Percentiles rank a stretch among this genome's conserved stretches.
Evolutionary conservation across 331 rosid genomes (phyloP).

Genomic region (Malus hybrid): DNA sequence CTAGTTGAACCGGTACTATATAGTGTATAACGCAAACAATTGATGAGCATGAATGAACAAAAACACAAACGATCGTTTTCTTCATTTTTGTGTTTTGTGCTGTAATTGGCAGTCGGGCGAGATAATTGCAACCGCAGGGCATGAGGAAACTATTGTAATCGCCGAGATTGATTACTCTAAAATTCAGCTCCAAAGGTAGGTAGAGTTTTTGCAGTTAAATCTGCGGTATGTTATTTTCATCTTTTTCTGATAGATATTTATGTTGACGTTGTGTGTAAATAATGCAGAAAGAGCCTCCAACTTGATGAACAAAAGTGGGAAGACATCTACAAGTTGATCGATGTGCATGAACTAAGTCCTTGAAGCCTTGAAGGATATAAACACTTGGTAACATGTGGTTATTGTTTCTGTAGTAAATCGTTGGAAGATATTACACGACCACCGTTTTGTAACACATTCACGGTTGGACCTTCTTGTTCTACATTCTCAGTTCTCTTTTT

Average conservation of each 20-base stretch:
- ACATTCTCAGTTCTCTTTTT: too few species aligned
- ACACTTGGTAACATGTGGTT: neutral
- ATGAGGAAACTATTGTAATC: conserved; percentile 9
- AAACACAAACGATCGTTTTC: neutral
- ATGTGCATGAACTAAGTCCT: neutral
- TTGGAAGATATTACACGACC: neutral
- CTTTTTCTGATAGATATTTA: neutral
- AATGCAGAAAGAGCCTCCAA: conserved; percentile 17
- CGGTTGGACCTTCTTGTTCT: too few species aligned
- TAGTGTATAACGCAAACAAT: neutral
- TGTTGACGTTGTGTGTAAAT: neutral
- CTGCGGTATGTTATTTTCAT: neutral
- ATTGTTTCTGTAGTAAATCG: neutral
- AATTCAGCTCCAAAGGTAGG: conserved; percentile 13
- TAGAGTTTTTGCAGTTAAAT: neutral
- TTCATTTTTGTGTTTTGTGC: neutral
- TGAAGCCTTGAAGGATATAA: neutral
- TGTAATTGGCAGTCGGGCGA: conserved; percentile 14
- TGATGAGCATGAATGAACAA: too few species aligned
- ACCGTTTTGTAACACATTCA: too few species aligned
- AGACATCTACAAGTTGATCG: conserved; percentile 10
- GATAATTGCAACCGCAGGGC: conserved; percentile 24
- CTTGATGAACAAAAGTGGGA: conserved; percentile 12
- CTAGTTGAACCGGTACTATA: conserved; percentile 28
- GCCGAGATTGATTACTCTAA: conserved; percentile 19